These are phyloP conservation scores for Podaxis pistillaris DNA, from an alignment of 768 basidiomycete species.

Conservation along the genomic window DNA sequence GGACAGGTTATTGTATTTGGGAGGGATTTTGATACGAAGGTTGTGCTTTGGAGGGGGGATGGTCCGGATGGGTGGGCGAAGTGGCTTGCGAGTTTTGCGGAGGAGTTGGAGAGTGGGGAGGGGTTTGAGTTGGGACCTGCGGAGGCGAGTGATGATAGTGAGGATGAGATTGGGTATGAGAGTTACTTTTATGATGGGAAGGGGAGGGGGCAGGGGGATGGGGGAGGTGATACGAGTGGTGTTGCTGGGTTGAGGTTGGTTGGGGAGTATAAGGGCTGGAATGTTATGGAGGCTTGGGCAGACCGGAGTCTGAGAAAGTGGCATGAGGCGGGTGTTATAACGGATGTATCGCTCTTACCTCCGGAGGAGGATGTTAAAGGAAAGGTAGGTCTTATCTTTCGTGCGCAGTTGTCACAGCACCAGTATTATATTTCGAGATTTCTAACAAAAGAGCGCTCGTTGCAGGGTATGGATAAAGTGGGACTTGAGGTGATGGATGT, in stretches of 20 bases:
- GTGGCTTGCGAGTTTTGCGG: conserved; percentile 89
- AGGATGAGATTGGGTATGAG: conserved; percentile 85
- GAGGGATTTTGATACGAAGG: conserved; percentile 98
- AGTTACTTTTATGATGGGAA: conserved; percentile 83
- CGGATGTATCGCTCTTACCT: conserved; percentile 41
- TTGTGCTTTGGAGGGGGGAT: conserved; percentile 91
- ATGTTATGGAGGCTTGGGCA: conserved; percentile 89
- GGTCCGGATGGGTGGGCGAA: conserved; percentile 91
- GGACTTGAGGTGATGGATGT: conserved; percentile 40
- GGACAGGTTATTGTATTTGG: conserved; percentile 99
- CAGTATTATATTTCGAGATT: background rate
- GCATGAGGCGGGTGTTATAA: conserved; percentile 75
- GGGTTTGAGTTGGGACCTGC: conserved; percentile 75
- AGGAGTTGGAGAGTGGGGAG: conserved; percentile 89
- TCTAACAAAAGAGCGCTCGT: conserved; percentile 15
- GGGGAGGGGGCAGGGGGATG: conserved; percentile 75
- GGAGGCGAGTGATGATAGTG: conserved; percentile 67
- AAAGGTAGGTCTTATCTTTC: conserved; percentile 22
- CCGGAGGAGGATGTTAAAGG: conserved; percentile 50
- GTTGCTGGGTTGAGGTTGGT: conserved; percentile 71
- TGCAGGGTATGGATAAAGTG: conserved; percentile 40
- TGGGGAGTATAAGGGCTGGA: conserved; percentile 92
- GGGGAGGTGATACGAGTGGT: conserved; percentile 69
- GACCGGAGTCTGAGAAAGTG: conserved; percentile 86
- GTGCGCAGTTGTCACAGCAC: background rate